A percentile compares a stretch with the other conserved stretches of the same genome.
Evolutionary conservation across 192 early-diverging fungal genomes (phyloP).

Genomic region (Podila verticillata): DNA sequence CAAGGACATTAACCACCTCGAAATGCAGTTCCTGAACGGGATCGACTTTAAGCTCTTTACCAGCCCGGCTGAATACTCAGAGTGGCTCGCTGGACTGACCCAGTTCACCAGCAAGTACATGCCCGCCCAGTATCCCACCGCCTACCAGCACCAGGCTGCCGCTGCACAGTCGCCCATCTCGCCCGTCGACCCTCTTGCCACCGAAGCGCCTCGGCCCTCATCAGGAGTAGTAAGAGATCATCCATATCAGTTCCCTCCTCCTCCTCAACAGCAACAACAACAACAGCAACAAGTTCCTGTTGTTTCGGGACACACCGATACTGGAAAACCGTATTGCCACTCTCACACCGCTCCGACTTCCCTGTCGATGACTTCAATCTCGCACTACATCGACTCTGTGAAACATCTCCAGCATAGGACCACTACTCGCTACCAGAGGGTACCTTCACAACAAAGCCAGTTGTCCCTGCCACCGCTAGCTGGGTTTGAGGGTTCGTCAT

Average conservation of each 20-base stretch:
- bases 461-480: background rate
- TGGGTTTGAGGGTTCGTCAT: background rate
- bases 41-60: conserved; percentile 82
- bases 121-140: conserved; percentile 39
- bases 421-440: background rate
- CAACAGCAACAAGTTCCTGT: background rate
- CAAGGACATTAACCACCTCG: conserved; percentile 82
- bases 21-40: conserved; percentile 82
- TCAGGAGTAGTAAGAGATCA: background rate
- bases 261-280: background rate
- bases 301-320: background rate
- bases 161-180: conserved; percentile 35
- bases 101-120: conserved; percentile 51
- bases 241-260: background rate
- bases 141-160: conserved; percentile 32
- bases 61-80: conserved; percentile 68
- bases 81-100: conserved; percentile 67
- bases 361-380: conserved; percentile 37
- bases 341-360: background rate
- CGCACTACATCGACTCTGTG: conserved; percentile 40
- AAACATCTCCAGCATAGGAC: conserved; percentile 28
- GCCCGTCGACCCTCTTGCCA: conserved; percentile 19
- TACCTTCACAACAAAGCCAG: background rate
- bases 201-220: background rate
- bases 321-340: background rate